Evolutionary conservation across 306 rosid genomes (phyloP).

Genomic region (Cicer cuneatum): DNA sequence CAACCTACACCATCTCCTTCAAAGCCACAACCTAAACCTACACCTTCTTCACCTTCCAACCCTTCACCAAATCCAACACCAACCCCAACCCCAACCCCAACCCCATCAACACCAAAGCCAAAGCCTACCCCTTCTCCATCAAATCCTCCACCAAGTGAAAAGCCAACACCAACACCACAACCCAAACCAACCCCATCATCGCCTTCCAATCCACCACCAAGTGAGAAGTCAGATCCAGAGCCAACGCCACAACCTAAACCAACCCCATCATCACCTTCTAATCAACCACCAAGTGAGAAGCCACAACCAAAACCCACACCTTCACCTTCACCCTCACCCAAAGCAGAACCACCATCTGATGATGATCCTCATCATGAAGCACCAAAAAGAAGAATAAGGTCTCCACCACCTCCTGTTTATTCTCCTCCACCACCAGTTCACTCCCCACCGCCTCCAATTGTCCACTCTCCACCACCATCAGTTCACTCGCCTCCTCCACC

Average conservation of each 20-base stretch:
- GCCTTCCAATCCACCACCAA: background rate
- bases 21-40: background rate
- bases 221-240: background rate
- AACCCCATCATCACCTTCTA: background rate
- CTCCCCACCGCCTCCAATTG: background rate
- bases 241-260: background rate
- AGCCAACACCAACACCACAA: constrained; percentile 11
- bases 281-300: background rate
- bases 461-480: background rate
- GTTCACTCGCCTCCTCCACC: background rate
- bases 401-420: background rate
- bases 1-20: background rate
- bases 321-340: background rate
- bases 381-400: background rate
- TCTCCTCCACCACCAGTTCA: background rate
- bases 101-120: background rate
- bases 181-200: background rate
- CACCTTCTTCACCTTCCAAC: background rate
- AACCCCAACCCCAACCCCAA: background rate
- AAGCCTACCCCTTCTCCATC: background rate
- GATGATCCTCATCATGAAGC: constrained; percentile 6
- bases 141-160: background rate
- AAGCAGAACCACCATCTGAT: background rate
- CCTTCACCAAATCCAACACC: background rate
- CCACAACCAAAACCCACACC: constrained; percentile 1